phyloP scores from a whole-genome alignment of 2,329 filamentous ascomycete species.

The Fusarium sp. region DNA sequence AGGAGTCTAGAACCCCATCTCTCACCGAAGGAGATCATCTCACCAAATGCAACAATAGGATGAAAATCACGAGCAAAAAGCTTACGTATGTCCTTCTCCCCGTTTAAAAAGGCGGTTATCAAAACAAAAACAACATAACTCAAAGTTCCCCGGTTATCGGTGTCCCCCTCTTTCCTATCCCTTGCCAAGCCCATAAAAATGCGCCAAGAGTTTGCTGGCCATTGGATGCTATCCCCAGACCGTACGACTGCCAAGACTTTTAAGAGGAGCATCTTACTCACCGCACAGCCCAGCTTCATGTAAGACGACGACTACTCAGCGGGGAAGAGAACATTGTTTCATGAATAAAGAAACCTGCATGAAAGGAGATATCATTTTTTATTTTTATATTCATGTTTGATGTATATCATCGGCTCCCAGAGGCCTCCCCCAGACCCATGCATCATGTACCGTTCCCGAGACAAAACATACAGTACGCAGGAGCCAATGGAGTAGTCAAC shows the following conservation, averaged over 20 bases:
- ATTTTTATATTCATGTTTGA: not conserved
- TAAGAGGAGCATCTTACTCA: conserved; percentile 5
- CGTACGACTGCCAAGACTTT: conserved; percentile 22
- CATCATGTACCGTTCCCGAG: conserved; percentile 2
- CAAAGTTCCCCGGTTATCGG: conserved; percentile 1
- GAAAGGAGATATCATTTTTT: not conserved
- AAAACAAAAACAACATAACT: not conserved
- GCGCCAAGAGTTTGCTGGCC: conserved; percentile 10
- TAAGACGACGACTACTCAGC: not conserved
- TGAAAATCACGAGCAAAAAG: not conserved
- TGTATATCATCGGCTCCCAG: not conserved
- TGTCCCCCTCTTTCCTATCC: not conserved
- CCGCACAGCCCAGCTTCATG: conserved; percentile 7
- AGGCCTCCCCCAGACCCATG: not conserved
- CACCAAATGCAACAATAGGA: not conserved
- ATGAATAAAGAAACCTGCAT: not conserved
- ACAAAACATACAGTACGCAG: not conserved
- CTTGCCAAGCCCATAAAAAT: conserved; percentile 16
- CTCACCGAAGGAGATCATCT: not conserved
- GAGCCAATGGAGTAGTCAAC: not conserved
- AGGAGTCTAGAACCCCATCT: not conserved
- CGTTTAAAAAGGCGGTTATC: not conserved
- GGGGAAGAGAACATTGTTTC: not conserved
- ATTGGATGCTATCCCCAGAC: conserved; percentile 11
- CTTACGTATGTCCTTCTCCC: not conserved